These are phyloP conservation scores for Solanum tarijense DNA, from an alignment of 257 asterid species.

Conservation along the genomic window DNA sequence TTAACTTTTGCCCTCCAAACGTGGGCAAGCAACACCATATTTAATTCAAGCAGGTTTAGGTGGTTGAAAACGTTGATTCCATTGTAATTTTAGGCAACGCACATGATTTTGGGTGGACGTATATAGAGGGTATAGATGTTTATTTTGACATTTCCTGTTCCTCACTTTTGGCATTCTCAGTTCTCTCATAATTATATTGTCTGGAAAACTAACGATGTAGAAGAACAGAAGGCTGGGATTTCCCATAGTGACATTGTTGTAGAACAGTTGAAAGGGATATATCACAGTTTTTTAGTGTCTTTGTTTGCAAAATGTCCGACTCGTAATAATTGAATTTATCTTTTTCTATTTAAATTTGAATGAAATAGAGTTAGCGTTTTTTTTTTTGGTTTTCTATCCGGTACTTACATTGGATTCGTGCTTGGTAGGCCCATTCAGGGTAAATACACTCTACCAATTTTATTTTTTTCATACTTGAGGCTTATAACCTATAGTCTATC, in stretches of 20 bases:
- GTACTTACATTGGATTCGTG: neutral
- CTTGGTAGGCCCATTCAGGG: neutral
- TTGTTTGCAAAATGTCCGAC: neutral
- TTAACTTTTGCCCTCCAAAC: neutral
- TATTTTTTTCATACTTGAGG: too few species aligned
- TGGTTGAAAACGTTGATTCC: neutral
- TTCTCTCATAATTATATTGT: neutral
- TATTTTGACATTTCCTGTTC: neutral
- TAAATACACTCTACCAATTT: too few species aligned
- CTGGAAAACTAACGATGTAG: neutral
- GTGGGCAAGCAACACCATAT: neutral
- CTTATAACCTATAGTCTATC: too few species aligned
- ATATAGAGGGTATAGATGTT: conserved; percentile 23
- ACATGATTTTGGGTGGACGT: conserved; percentile 19
- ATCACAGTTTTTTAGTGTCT: neutral
- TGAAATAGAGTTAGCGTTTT: neutral
- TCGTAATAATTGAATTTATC: neutral
- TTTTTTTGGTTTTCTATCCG: neutral
- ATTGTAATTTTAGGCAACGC: conserved; percentile 14
- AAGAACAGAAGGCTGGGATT: neutral
- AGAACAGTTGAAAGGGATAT: neutral
- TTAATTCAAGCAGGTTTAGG: conserved; percentile 5
- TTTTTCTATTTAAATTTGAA: neutral
- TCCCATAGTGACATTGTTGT: neutral
- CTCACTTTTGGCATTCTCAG: neutral